Conservation (phyloP, 805 yeast species). For the Sugiyamaella lignohabitans region DNA sequence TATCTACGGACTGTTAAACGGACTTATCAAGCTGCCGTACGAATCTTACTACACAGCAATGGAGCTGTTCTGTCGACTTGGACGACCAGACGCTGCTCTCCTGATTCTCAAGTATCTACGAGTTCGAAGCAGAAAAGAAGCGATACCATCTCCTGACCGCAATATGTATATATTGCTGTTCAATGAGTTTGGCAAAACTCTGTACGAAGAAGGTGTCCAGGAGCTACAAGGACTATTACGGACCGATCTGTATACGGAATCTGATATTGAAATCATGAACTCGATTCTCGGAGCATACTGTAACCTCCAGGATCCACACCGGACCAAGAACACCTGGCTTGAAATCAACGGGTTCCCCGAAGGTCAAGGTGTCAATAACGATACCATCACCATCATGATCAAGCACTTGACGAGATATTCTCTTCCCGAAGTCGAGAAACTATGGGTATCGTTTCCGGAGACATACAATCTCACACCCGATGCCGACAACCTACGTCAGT, state of each 20-base stretch:
- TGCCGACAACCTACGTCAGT: slow-evolving; percentile 49
- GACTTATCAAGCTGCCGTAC: slow-evolving; percentile 50
- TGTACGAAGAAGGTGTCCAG: slow-evolving; percentile 58
- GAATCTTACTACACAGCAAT: slow-evolving; percentile 55
- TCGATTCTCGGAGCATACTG: slow-evolving; percentile 59
- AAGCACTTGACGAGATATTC: slow-evolving; percentile 51
- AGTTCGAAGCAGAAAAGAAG: slow-evolving; percentile 47
- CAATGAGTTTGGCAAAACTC: slow-evolving; percentile 50
- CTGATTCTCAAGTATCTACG: slow-evolving; percentile 56
- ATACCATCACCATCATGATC: slow-evolving; percentile 61
- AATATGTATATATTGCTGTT: slow-evolving; percentile 58
- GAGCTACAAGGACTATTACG: slow-evolving; percentile 59
- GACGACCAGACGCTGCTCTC: slow-evolving; percentile 56
- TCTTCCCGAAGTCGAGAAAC: slow-evolving; percentile 47
- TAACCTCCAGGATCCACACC: slow-evolving; percentile 40
- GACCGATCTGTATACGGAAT: slow-evolving; percentile 51
- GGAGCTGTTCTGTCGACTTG: slow-evolving; percentile 45
- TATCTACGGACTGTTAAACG: slow-evolving; percentile 50
- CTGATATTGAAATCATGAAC: slow-evolving; percentile 55
- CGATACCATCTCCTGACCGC: slow-evolving; percentile 44
- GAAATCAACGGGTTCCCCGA: slow-evolving; percentile 49
- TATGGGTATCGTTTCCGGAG: slow-evolving; percentile 55
- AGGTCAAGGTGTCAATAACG: slow-evolving; percentile 49
- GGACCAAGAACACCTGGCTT: slow-evolving; percentile 46
- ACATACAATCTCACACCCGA: slow-evolving; percentile 47